A percentile compares a stretch with the other conserved stretches of the same genome.
These are phyloP conservation scores for Termitomyces sp. DNA, from an alignment of 768 basidiomycete genomes.

Conservation along the genomic window DNA sequence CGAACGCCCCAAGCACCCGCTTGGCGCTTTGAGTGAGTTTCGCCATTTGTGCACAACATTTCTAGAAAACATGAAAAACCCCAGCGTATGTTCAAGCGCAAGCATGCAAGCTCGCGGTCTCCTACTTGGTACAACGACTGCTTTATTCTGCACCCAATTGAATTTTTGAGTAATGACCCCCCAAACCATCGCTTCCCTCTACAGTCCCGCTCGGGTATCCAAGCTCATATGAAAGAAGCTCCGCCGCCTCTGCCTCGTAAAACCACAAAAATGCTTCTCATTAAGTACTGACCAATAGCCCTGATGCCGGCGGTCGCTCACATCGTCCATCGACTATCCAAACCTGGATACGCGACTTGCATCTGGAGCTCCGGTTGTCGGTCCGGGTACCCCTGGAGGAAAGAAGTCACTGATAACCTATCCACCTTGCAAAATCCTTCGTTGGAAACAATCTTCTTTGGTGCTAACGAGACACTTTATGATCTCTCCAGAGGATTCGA, in stretches of 20 bases:
- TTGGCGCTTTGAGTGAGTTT: constrained; percentile 6
- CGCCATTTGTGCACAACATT: constrained; percentile 5
- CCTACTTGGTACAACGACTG: background rate
- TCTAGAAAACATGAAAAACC: constrained; percentile 5
- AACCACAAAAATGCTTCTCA: background rate
- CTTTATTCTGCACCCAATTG: background rate
- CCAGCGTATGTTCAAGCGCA: background rate
- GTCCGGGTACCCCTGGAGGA: background rate
- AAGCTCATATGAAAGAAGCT: background rate
- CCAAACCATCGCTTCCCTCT: background rate
- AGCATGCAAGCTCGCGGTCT: background rate
- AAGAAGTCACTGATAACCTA: background rate
- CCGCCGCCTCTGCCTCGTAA: background rate
- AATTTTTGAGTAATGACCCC: background rate
- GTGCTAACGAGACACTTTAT: background rate
- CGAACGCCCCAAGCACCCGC: background rate
- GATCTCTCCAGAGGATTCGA: background rate
- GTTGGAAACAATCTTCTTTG: background rate
- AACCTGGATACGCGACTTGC: background rate
- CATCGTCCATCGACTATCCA: background rate
- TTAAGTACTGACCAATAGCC: background rate
- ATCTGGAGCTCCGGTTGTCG: background rate
- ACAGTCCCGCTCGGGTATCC: background rate
- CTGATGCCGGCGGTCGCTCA: background rate
- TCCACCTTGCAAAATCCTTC: background rate